A percentile compares a stretch with the other conserved stretches of the same genome.
phyloP scores from a whole-genome alignment of 2,329 filamentous ascomycete species.

The Claviceps pazoutovae region DNA sequence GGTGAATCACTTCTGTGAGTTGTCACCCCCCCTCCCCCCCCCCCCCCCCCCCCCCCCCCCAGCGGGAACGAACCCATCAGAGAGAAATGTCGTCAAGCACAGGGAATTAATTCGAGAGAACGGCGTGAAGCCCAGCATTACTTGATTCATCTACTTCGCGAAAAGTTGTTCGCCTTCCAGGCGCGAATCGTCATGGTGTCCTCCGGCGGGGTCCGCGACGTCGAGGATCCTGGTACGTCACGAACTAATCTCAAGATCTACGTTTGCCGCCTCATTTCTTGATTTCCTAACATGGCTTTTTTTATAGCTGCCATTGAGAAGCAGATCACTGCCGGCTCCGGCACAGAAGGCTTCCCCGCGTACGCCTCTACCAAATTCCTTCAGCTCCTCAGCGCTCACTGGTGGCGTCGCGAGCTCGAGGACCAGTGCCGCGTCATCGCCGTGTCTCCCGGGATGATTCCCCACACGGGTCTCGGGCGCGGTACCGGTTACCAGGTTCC shows the following conservation, averaged over 20 bases:
- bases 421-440: conserved; percentile 32
- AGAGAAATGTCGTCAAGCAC: background rate
- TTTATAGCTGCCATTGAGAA: conserved; percentile 21
- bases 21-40: too few species aligned
- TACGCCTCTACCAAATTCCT: conserved; percentile 36
- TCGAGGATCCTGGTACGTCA: conserved; percentile 23
- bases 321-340: conserved; percentile 26
- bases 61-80: background rate
- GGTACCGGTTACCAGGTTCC: conserved; percentile 16
- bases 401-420: conserved; percentile 39
- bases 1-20: conserved; percentile 38
- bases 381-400: conserved; percentile 36
- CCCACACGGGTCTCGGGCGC: conserved; percentile 28
- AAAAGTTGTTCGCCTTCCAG: conserved; percentile 31
- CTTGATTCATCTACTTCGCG: conserved; percentile 32
- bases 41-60: too few species aligned
- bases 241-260: too few species aligned
- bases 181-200: conserved; percentile 37
- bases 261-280: too few species aligned
- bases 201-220: conserved; percentile 30
- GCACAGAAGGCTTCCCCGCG: conserved; percentile 13
- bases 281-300: conserved; percentile 1
- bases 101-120: background rate
- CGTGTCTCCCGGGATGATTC: conserved; percentile 39
- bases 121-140: conserved; percentile 35